Evolutionary conservation across 345 rosid genomes (phyloP).

Genomic region (Salix suchowensis): DNA sequence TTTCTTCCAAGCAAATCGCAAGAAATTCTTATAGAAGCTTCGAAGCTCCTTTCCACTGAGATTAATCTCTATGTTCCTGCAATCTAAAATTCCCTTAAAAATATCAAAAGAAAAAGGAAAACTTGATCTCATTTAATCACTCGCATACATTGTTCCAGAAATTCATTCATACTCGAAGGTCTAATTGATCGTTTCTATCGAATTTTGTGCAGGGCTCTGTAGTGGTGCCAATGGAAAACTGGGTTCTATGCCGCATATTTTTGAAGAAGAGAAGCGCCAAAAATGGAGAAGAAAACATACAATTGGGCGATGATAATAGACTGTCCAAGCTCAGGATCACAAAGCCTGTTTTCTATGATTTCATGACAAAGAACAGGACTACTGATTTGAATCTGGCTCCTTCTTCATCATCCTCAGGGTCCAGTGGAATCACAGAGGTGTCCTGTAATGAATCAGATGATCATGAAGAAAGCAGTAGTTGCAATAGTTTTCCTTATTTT

Average conservation of each 20-base stretch:
- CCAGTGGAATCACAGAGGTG: slow-evolving; percentile 82
- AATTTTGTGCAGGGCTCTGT: slow-evolving; percentile 35
- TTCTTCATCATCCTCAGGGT: slow-evolving; percentile 55
- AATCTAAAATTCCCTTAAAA: background rate
- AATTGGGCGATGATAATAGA: slow-evolving; percentile 33
- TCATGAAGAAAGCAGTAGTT: slow-evolving; percentile 69
- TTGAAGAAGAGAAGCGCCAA: slow-evolving; percentile 68
- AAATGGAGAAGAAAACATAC: slow-evolving; percentile 37
- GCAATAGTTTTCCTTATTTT: slow-evolving; percentile 56
- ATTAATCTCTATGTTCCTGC: background rate
- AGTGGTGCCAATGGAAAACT: slow-evolving; percentile 47
- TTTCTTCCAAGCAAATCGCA: background rate
- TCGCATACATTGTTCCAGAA: background rate
- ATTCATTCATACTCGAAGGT: background rate
- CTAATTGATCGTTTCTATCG: background rate
- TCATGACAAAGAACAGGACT: slow-evolving; percentile 46
- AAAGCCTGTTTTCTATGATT: slow-evolving; percentile 72
- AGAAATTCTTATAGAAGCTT: background rate
- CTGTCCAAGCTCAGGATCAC: slow-evolving; percentile 20
- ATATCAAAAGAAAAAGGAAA: background rate
- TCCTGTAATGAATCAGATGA: slow-evolving; percentile 46
- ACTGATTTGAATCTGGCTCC: slow-evolving; percentile 63
- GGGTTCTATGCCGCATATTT: slow-evolving; percentile 94
- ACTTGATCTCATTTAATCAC: background rate
- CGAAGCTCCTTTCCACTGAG: background rate